Evolutionary conservation across 1,139 yeast species (phyloP), one percentile per base, ranked within the genome.

Genomic region (Yamadazyma blattariae): DNA sequence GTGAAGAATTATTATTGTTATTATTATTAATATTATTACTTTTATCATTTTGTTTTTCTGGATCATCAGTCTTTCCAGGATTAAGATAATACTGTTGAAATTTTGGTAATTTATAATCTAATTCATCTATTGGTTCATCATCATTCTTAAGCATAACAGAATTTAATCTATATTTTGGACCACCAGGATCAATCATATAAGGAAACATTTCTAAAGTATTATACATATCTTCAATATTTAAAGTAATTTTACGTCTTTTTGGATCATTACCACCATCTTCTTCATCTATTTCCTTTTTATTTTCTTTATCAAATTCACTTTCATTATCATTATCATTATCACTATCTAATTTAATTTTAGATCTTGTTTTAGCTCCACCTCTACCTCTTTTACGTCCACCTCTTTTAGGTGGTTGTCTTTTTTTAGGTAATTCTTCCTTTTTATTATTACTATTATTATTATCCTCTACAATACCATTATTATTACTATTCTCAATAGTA

Each of bases 131-230:
- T 30, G 42, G 34, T 44, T 53, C 53, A 46, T 77, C 82, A 52
- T 79, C 87, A 56, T 82, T 82, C 42, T 78, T 71, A 17, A 80
- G 57, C 61, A 74, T 64, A 13, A 74, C 77, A 37, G 71, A 66
- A 20, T 74, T 59, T 27, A 83, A 57, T 43, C 80, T 63, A 32
- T 67, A 63, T 32, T 67, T 59, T 1, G 88, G 77, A 3, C 89
- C 88, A 42, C 76, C 68, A 7, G 86, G 82, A 47, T 84, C 89
- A 8, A 80, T 68, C 37, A 82, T 55, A 54, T 78, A 82, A 2
- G 94, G 94, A 36, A 73, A 72, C 52, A 81, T 67, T 37, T 70
- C 77, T 22, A 83, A 63, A 0, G 89, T 73, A 43, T 82, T 80
- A 50, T 69, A 70, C 53, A 84, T 52, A 54, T 84, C 92, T 44